These are phyloP conservation scores for Geoglossum glabrum DNA, from an alignment of 495 filamentous ascomycete species.

Conservation along the genomic window DNA sequence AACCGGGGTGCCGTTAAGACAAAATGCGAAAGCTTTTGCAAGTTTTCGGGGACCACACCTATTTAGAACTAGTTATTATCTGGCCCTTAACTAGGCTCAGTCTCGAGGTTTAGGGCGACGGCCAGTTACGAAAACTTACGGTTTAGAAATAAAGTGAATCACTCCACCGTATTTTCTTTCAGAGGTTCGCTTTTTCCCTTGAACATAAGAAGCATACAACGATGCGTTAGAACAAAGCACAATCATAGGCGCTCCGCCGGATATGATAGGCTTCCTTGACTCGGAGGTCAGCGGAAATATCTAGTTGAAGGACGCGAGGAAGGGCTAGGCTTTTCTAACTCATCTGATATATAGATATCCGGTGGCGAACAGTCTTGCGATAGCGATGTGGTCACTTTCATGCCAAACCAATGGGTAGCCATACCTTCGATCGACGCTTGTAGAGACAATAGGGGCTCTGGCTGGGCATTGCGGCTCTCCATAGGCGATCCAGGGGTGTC, in stretches of 20 bases:
- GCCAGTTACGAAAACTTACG: neutral
- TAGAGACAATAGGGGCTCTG: conserved; percentile 15
- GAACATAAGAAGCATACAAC: neutral
- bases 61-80: neutral
- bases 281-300: neutral
- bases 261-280: neutral
- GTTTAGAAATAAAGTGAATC: neutral
- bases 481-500: conserved; percentile 17
- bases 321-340: neutral
- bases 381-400: conserved; percentile 11
- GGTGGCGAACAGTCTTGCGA: neutral
- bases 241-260: neutral
- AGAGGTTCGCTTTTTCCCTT: neutral
- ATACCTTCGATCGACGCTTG: conserved; percentile 15
- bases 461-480: conserved; percentile 12
- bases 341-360: conserved; percentile 21
- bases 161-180: neutral
- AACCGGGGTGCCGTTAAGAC: conserved; percentile 13
- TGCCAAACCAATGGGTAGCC: conserved; percentile 21
- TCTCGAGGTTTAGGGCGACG: neutral
- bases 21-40: conserved; percentile 28
- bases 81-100: neutral
- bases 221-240: neutral
- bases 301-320: neutral
- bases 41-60: conserved; percentile 42